Conservation (phyloP, 2,329 filamentous ascomycete genomes). For the Fusarium brevicatenulatum region DNA sequence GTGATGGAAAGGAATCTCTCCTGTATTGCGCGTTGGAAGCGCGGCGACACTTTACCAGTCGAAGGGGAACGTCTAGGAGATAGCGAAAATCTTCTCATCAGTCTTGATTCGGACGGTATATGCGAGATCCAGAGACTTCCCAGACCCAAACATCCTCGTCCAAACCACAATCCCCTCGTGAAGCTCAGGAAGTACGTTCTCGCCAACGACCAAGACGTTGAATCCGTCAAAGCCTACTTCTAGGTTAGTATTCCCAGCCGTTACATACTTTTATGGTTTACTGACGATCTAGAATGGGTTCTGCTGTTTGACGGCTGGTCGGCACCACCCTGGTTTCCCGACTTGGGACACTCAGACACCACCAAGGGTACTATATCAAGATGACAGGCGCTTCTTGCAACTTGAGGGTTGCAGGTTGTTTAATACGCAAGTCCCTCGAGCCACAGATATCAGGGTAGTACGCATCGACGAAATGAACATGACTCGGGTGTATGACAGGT, state of each 20-base stretch:
- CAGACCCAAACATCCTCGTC: too few species aligned
- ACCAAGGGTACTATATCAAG: not conserved
- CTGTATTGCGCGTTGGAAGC: not conserved
- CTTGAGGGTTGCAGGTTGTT: not conserved
- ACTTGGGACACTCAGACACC: not conserved
- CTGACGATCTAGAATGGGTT: not conserved
- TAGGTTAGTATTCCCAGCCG: not conserved
- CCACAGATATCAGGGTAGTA: not conserved
- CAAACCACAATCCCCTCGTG: too few species aligned
- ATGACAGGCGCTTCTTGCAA: not conserved
- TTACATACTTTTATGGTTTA: accelerated
- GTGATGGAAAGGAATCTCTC: not conserved
- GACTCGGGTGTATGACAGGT: too few species aligned
- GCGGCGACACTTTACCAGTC: not conserved
- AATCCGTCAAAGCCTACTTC: not conserved
- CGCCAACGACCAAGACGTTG: not conserved
- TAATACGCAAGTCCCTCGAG: not conserved
- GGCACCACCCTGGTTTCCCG: not conserved
- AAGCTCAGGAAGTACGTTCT: not conserved
- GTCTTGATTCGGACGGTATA: not conserved
- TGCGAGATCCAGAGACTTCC: not conserved
- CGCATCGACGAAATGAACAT: not conserved
- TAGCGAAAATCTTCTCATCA: not conserved
- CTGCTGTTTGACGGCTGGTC: not conserved
- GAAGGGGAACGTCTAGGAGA: too few species aligned